phyloP scores from a whole-genome alignment of 179 eudicot species.

The Heliamphora ciliata region DNA sequence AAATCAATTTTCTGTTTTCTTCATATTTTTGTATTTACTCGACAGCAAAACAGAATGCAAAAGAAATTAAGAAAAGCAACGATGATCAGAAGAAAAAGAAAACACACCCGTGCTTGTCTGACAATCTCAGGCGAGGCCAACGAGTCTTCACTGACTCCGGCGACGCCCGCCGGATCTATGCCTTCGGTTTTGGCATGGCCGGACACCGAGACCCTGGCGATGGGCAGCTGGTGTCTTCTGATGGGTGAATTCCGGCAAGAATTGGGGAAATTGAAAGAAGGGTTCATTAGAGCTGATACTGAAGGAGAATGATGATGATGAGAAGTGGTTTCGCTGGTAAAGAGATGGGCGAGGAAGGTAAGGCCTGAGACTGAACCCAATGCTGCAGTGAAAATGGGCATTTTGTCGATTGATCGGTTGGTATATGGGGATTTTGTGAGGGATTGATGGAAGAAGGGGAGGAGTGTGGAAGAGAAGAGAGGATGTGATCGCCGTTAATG shows the following conservation, averaged over 20 bases:
- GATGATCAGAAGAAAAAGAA: neutral
- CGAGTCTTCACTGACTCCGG: constrained; percentile 27
- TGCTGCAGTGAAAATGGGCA: constrained; percentile 45
- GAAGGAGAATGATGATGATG: constrained; percentile 4
- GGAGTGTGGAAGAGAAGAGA: too few relatives aligned
- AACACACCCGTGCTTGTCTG: constrained; percentile 51
- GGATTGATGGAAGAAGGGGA: too few relatives aligned
- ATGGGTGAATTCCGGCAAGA: constrained; percentile 14
- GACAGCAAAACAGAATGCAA: neutral
- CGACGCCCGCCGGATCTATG: neutral
- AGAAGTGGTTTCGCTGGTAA: constrained; percentile 14
- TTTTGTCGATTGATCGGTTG: constrained; percentile 4
- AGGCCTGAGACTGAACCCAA: constrained; percentile 23
- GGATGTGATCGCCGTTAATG: too few relatives aligned
- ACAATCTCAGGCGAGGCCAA: constrained; percentile 23
- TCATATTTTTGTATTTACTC: neutral
- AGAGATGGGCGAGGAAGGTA: constrained; percentile 31
- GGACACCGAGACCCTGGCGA: constrained; percentile 28
- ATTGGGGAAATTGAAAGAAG: constrained; percentile 19
- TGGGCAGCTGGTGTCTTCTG: constrained; percentile 23
- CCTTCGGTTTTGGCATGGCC: constrained; percentile 13
- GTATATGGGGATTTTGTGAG: too few relatives aligned
- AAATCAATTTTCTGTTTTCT: neutral
- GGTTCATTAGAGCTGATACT: constrained; percentile 15
- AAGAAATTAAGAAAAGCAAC: neutral